Evolutionary conservation across 352 stramenopile species (phyloP), one percentile per base, ranked within the genome.

Genomic region (Globisporangium irregulare): DNA sequence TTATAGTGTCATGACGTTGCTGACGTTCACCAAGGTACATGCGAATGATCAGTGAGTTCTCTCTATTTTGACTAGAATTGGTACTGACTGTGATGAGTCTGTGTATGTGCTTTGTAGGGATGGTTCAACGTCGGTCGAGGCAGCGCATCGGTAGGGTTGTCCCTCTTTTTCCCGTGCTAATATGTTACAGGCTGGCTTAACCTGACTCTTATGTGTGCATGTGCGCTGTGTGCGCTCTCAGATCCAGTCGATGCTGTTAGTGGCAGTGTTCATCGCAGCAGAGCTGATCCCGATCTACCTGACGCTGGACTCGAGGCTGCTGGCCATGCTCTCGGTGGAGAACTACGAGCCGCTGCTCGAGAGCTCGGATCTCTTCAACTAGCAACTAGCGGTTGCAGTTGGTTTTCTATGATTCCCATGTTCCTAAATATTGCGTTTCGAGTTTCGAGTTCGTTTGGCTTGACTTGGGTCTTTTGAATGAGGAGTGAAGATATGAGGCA

Each of bases 1-100:
- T 10, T 97, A 95, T 70, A 95, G 88, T 67, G 82, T 96, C 29
- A 94, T 95, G 68, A 94, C 89, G 15, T 61, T 97, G 50, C 74
- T 95, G n/a, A 94, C 87, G 14, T 94, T 95, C 48, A 94, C 87
- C 2, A 88, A 92, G 76, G 87, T 91, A 79, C 10, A 2, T 53
- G 48, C 15, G 20, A 15, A 9, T 14, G 12, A 5, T 3, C 8
- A 25, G 8, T 53, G 48, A 3, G n/a, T 20, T 27, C 15, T 50
- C 36, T 43, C 7, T 43, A 50, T 50, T 18, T n/a, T 1, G 41
- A 6, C 38, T 5, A 46, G 38, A 46, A 46, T 20, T 4, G 5
- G 15, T n/a, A 22, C 51, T 59, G 25, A 61, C 41, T 24, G 22
- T 24, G 22, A 24, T 24, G 22, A 24, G 24, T 59, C 1, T 59